Percentiles rank a stretch among this genome's conserved stretches.
Evolutionary conservation across 2,329 filamentous ascomycete genomes (phyloP).

Genomic region (Diaporthe australafricana): DNA sequence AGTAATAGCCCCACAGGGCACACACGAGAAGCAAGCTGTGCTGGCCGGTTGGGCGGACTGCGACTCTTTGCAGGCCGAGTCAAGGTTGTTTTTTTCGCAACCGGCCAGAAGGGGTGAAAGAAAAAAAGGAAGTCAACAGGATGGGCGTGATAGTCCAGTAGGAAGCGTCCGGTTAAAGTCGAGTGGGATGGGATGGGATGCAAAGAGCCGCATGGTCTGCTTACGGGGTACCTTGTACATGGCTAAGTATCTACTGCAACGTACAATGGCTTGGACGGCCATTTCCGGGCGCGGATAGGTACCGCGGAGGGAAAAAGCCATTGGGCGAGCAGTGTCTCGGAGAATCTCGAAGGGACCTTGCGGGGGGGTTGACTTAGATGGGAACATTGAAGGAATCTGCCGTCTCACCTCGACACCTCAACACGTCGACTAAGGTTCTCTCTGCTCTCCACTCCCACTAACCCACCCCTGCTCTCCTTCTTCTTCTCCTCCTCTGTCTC

Average conservation of each 20-base stretch:
- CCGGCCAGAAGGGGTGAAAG: slow-evolving; percentile 15
- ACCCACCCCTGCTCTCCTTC: too few species aligned
- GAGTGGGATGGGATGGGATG: slow-evolving; percentile 16
- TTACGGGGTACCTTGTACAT: background rate
- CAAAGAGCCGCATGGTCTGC: slow-evolving; percentile 25
- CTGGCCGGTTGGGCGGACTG: background rate
- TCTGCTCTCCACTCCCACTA: background rate
- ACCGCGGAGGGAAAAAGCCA: slow-evolving; percentile 3
- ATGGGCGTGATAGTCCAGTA: background rate
- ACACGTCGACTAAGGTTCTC: too few species aligned
- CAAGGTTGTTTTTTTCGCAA: background rate
- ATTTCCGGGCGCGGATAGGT: slow-evolving; percentile 24
- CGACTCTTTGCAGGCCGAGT: background rate
- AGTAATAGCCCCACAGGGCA: background rate
- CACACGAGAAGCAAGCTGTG: background rate
- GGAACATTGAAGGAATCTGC: background rate
- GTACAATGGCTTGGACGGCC: background rate
- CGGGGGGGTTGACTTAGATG: too few species aligned
- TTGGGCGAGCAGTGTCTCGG: slow-evolving; percentile 17
- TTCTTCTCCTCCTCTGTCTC: background rate
- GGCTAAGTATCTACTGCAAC: too few species aligned
- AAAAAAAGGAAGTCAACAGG: slow-evolving; percentile 17
- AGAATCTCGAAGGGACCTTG: background rate
- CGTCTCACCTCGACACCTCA: background rate
- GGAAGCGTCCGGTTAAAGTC: slow-evolving; percentile 20